Evolutionary conservation across 2,329 filamentous ascomycete genomes (phyloP).

Genomic region (Fusarium zealandicum): DNA sequence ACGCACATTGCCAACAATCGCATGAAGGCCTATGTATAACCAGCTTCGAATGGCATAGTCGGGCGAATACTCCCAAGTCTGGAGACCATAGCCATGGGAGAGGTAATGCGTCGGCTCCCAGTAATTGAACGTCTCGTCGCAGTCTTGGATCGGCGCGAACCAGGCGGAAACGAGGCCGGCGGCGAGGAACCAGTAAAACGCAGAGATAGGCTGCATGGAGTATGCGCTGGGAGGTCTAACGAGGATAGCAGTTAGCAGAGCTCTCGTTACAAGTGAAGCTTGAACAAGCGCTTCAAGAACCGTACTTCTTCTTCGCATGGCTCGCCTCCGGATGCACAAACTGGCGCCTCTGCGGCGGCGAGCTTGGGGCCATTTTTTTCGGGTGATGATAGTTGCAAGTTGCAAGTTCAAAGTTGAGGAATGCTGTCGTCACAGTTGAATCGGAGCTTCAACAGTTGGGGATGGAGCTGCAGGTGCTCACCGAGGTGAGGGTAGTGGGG

Average conservation of each 20-base stretch:
- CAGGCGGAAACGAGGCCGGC: constrained; percentile 79
- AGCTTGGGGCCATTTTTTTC: constrained; percentile 51
- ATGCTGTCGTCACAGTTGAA: constrained; percentile 39
- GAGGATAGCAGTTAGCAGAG: constrained; percentile 19
- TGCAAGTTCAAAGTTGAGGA: constrained; percentile 33
- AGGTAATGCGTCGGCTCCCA: constrained; percentile 98
- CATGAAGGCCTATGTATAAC: constrained; percentile 86
- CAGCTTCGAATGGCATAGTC: constrained; percentile 95
- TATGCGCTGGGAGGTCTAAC: constrained; percentile 58
- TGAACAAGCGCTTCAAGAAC: neutral
- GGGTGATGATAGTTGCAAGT: constrained; percentile 25
- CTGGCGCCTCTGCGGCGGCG: constrained; percentile 41
- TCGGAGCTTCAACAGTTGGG: constrained; percentile 43
- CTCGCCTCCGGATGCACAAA: constrained; percentile 58
- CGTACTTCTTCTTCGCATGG: constrained; percentile 62
- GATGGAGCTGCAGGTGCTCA: constrained; percentile 23
- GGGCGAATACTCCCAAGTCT: constrained; percentile 99
- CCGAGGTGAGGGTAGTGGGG: constrained; percentile 33
- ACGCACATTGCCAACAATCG: constrained; percentile 71
- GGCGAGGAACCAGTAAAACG: constrained; percentile 80
- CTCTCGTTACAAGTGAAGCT: neutral
- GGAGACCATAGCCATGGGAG: constrained; percentile 87
- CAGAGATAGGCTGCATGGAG: constrained; percentile 73
- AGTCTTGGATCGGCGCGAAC: constrained; percentile 93
- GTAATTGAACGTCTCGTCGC: constrained; percentile 99